Evolutionary conservation across 2,329 filamentous ascomycete species (phyloP).

Genomic region (Alternaria sp.): DNA sequence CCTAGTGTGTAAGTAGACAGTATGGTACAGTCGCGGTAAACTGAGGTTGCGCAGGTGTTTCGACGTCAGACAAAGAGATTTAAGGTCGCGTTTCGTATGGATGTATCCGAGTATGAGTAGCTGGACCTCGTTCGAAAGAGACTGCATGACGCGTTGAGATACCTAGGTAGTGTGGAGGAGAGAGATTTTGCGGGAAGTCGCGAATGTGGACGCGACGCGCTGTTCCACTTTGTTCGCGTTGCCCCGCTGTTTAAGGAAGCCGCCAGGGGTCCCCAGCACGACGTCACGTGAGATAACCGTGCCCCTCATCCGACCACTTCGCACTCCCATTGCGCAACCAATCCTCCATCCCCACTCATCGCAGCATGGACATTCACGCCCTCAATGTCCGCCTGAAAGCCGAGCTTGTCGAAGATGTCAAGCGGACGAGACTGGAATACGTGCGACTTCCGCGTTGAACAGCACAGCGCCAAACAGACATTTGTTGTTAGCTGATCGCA

Average conservation of each 20-base stretch:
- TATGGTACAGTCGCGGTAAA: slow-evolving; percentile 3
- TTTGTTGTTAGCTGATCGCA: neutral
- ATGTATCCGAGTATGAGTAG: neutral
- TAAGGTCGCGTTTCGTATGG: neutral
- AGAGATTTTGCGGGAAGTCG: neutral
- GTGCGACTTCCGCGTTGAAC: neutral
- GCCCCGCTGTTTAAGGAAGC: neutral
- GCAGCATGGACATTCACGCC: neutral
- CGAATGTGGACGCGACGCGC: no score
- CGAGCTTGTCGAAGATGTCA: neutral
- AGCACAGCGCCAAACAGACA: neutral
- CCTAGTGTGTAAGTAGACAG: neutral
- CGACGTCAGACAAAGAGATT: slow-evolving; percentile 5
- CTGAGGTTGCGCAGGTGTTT: neutral
- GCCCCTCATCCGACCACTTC: neutral
- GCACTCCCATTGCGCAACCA: neutral
- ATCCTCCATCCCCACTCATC: neutral
- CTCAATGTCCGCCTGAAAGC: neutral
- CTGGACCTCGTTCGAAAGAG: neutral
- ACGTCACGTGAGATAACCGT: neutral
- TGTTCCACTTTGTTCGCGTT: neutral
- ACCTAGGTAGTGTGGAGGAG: neutral
- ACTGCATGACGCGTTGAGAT: neutral
- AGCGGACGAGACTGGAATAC: neutral
- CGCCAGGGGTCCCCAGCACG: neutral